These are phyloP conservation scores for Stachybotrys elegans DNA, from an alignment of 2,329 filamentous ascomycete genomes.

Conservation along the genomic window DNA sequence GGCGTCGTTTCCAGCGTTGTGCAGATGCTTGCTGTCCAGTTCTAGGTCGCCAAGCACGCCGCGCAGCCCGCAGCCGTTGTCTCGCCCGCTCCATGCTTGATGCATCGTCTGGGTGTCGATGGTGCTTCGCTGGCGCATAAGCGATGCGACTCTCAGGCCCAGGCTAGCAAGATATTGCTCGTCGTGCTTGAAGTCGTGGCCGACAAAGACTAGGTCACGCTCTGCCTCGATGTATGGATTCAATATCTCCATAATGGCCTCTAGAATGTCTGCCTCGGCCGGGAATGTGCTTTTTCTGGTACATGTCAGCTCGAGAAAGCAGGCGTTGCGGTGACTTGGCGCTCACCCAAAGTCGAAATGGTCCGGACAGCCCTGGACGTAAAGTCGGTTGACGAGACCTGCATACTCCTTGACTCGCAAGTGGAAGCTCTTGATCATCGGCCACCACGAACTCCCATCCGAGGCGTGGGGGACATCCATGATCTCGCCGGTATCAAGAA, in stretches of 20 bases:
- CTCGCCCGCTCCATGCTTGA: conserved; percentile 52
- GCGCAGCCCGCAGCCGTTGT: conserved; percentile 51
- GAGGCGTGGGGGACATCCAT: conserved; percentile 52
- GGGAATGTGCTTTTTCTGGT: conserved; percentile 38
- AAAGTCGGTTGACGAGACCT: conserved; percentile 61
- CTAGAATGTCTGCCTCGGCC: conserved; percentile 23
- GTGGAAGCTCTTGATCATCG: conserved; percentile 64
- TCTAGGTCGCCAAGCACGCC: conserved; percentile 59
- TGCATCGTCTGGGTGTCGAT: conserved; percentile 73
- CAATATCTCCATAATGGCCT: conserved; percentile 32
- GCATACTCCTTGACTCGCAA: conserved; percentile 68
- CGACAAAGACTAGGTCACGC: conserved; percentile 67
- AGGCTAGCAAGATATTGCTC: conserved; percentile 60
- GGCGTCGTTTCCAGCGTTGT: conserved; percentile 87
- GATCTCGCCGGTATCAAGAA: conserved; percentile 64
- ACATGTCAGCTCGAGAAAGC: conserved; percentile 7
- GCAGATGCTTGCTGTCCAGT: conserved; percentile 60
- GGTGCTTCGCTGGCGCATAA: conserved; percentile 52
- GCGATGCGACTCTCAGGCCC: conserved; percentile 54
- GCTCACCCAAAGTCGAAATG: conserved; percentile 69
- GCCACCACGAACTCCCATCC: conserved; percentile 61
- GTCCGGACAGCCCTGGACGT: conserved; percentile 68
- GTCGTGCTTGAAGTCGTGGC: conserved; percentile 67
- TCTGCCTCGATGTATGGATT: conserved; percentile 19
- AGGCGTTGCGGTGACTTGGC: neutral